Conservation (phyloP, 495 filamentous ascomycete species). For the Chaetomium tenue region DNA sequence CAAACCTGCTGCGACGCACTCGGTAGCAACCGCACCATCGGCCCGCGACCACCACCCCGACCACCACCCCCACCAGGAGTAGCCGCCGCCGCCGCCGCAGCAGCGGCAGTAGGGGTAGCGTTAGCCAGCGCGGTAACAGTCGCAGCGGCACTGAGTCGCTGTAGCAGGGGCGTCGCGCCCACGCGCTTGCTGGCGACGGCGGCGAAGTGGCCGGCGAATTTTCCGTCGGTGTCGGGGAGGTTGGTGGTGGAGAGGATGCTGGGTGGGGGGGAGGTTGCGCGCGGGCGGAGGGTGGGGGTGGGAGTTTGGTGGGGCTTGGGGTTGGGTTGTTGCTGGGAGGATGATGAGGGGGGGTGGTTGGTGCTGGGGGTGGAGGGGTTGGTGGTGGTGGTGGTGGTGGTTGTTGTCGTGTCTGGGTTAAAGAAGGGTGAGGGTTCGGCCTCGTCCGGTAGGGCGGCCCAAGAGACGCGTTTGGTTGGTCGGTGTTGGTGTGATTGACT, state of each 20-base stretch:
- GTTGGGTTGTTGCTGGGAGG: neutral
- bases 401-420: neutral
- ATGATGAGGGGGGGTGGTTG: neutral
- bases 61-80: no score
- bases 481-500: neutral
- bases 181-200: slow-evolving; percentile 27
- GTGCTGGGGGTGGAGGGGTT: neutral
- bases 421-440: slow-evolving; percentile 1
- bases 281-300: neutral
- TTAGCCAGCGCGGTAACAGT: neutral
- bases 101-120: no score
- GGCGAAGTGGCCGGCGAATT: slow-evolving; percentile 41
- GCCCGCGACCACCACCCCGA: no score
- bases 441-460: slow-evolving; percentile 30
- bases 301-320: neutral
- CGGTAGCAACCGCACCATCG: slow-evolving; percentile 32
- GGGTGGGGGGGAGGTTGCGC: slow-evolving; percentile 33
- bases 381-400: neutral
- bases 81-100: no score
- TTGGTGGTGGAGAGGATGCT: slow-evolving; percentile 14
- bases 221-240: slow-evolving; percentile 23
- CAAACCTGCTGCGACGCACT: slow-evolving; percentile 42
- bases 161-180: neutral
- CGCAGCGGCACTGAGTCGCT: neutral
- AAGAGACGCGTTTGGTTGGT: slow-evolving; percentile 32